Conservation (phyloP, 1,284 basidiomycete genomes). For the Agaricales sp. region DNA sequence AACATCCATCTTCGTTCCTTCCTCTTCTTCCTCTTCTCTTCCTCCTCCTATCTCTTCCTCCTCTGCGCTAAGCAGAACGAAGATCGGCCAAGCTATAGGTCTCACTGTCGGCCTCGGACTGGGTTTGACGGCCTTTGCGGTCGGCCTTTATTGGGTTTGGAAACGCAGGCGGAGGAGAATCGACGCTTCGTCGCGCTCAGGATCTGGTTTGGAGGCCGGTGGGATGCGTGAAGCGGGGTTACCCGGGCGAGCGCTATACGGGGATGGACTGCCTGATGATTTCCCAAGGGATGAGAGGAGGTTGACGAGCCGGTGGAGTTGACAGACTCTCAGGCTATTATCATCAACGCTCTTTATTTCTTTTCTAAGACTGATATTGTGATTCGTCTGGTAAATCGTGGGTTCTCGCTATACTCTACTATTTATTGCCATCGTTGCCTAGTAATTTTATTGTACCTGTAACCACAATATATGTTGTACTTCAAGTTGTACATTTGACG, state of each 20-base stretch:
- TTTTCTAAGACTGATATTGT: too few species aligned
- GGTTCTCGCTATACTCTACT: too few species aligned
- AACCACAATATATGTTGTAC: too few species aligned
- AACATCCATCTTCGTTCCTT: conserved; percentile 12
- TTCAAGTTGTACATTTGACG: too few species aligned
- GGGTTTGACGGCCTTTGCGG: conserved; percentile 23
- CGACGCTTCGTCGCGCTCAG: conserved; percentile 4
- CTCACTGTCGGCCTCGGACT: conserved; percentile 29
- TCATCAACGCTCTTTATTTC: too few species aligned
- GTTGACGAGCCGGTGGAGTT: too few species aligned
- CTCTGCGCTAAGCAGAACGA: conserved; percentile 12
- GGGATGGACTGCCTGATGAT: neutral
- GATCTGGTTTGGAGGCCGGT: neutral
- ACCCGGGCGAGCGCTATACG: neutral
- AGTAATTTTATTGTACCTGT: too few species aligned
- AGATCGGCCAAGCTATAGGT: conserved; percentile 25
- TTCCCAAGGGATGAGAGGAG: neutral
- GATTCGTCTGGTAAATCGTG: too few species aligned
- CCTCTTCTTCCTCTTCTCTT: conserved; percentile 9
- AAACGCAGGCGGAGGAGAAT: conserved; percentile 17
- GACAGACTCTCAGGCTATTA: too few species aligned
- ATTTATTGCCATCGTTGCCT: too few species aligned
- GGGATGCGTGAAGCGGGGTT: too few species aligned
- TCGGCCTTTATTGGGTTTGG: conserved; percentile 22
- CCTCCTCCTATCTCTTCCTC: conserved; percentile 6